Base-by-base conservation (phyloP, 139 green algal species). In the Chlorella vulgaris region DNA sequence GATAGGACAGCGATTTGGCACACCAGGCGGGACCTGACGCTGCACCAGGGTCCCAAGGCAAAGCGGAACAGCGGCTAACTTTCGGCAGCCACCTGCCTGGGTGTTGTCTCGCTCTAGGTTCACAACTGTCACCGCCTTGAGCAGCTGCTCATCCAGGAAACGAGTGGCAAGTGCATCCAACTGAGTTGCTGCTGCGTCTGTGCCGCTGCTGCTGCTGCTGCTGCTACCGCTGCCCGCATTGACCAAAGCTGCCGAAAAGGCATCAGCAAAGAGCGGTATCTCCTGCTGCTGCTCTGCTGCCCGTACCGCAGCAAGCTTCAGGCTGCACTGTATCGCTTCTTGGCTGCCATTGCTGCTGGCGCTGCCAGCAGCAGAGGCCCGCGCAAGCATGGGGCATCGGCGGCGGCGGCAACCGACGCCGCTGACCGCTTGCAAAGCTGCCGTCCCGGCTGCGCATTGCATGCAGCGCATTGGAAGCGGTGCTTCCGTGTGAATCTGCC, bases 41-140 rank as follows among this genome's bases (percentile, higher is more conserved):
- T n/a, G n/a, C n/a, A n/a, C n/a, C n/a, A n/a, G n/a, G n/a, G n/a
- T n/a, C n/a, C n/a, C n/a, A n/a, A 5, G 21, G 55, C 55, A 65
- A 31, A 15, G 8, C 55, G 28, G 62, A n/a, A 42, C n/a, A 7
- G 28, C 21, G n/a, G 7, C 21, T 7, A 29, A 10, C 7, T 18
- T 40, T 3, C 4, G 29, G 24, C 69, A 7, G 15, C 1, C 10
- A 8, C 71, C 33, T 8, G 36, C 53, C 53, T 79, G 73, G 10
- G 70, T 78, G 28, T 66, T 89, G 62, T 80, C 77, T 18, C 76
- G 38, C 4, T 91, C 90, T 39, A 90, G 60, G 69, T 89, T 91
- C 69, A 95, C 91, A 35, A 69, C 74, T 43, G 86, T 91, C 7
- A 89, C 28, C 7, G 62, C 67, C 36, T 76, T 79, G 29, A 88